Evolutionary conservation across 1,284 basidiomycete genomes (phyloP).

Genomic region (Ustilago hordei): DNA sequence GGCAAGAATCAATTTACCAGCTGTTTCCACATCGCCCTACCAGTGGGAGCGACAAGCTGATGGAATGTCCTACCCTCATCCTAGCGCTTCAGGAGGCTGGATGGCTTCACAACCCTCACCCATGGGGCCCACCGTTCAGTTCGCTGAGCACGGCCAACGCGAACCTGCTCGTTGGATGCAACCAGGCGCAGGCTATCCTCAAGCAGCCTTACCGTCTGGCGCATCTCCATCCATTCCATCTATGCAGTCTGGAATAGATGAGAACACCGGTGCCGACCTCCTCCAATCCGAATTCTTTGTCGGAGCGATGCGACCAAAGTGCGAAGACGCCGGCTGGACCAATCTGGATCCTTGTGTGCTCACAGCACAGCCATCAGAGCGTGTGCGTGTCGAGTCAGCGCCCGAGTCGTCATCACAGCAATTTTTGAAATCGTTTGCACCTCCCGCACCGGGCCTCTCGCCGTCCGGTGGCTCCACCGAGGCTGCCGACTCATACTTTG

Average conservation of each 20-base stretch:
- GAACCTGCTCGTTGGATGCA: slow-evolving; percentile 2
- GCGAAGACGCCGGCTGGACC: slow-evolving; percentile 8
- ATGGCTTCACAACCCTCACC: background rate
- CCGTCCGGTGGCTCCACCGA: slow-evolving; percentile 10
- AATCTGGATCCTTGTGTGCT: slow-evolving; percentile 27
- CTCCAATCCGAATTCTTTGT: slow-evolving; percentile 40
- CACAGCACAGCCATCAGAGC: slow-evolving; percentile 20
- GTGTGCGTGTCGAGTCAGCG: slow-evolving; percentile 25
- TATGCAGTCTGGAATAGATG: background rate
- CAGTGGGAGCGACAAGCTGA: slow-evolving; percentile 25
- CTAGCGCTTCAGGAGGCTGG: slow-evolving; percentile 3
- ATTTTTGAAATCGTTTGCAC: background rate
- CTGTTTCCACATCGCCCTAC: background rate
- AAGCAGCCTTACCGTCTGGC: slow-evolving; percentile 4
- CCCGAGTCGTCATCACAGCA: background rate
- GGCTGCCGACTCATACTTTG: slow-evolving; percentile 24
- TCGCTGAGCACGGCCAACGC: slow-evolving; percentile 8
- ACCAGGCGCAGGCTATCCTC: background rate
- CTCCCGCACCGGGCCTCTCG: slow-evolving; percentile 5
- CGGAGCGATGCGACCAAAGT: slow-evolving; percentile 9
- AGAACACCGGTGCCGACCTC: slow-evolving; percentile 7
- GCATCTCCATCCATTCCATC: background rate
- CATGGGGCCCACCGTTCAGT: background rate
- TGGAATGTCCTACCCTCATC: background rate
- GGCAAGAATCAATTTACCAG: background rate